phyloP scores from a whole-genome alignment of 495 filamentous ascomycete genomes.

The Cladorrhinum samala region DNA sequence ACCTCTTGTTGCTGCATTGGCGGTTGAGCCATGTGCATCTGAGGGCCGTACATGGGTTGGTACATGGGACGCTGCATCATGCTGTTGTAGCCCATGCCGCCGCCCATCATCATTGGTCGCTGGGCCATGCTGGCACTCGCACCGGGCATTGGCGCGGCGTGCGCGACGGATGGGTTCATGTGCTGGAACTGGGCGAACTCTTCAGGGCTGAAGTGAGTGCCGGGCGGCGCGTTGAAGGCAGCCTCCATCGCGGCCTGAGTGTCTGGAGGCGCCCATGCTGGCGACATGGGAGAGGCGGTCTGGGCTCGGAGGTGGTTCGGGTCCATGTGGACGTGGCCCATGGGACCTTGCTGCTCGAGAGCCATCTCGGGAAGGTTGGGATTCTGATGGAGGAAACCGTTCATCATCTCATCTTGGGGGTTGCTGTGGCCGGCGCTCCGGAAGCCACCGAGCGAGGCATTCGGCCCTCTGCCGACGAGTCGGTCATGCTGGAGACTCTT shows the following conservation, averaged over 20 bases:
- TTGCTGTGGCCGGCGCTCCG: constrained; percentile 33
- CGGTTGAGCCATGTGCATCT: constrained; percentile 35
- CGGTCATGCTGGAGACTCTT: constrained; percentile 89
- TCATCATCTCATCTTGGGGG: constrained; percentile 68
- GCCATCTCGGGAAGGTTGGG: constrained; percentile 38
- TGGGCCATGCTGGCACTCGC: constrained; percentile 24
- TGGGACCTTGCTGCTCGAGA: constrained; percentile 32
- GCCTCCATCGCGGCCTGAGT: constrained; percentile 74
- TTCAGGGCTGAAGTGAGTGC: constrained; percentile 66
- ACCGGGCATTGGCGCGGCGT: constrained; percentile 46
- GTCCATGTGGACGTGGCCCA: constrained; percentile 36
- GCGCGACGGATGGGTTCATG: constrained; percentile 42
- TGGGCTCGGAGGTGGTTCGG: constrained; percentile 25
- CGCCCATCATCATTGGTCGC: constrained; percentile 50
- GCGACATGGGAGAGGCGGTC: constrained; percentile 36
- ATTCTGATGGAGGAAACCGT: constrained; percentile 79
- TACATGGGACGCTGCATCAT: constrained; percentile 47
- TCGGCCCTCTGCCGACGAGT: constrained; percentile 64
- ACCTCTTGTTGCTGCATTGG: constrained; percentile 29
- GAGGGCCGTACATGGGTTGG: constrained; percentile 47
- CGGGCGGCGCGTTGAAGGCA: constrained; percentile 57
- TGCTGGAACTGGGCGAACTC: constrained; percentile 85
- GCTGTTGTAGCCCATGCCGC: constrained; percentile 35
- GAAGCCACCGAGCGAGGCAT: constrained; percentile 35
- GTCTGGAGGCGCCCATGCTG: constrained; percentile 44